Percentiles rank a stretch among this genome's conserved stretches.
Evolutionary conservation across 371 early-diverging fungal species (phyloP).

Genomic region (Fennellomyces sp.): DNA sequence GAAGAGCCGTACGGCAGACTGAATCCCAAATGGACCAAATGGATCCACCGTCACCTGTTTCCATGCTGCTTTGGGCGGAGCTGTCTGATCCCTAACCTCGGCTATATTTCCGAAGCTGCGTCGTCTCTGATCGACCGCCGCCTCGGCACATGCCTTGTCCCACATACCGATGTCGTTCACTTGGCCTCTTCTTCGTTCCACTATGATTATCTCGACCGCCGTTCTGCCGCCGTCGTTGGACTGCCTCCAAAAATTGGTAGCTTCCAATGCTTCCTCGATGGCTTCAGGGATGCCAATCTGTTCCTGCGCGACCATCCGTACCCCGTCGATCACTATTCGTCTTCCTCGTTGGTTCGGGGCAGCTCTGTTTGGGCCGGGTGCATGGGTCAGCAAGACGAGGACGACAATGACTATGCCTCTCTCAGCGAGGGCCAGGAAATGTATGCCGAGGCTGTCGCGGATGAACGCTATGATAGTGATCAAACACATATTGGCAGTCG

Average conservation of each 20-base stretch:
- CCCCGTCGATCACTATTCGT: conserved; percentile 20
- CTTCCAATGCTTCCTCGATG: conserved; percentile 85
- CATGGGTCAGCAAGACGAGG: conserved; percentile 20
- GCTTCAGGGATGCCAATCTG: conserved; percentile 81
- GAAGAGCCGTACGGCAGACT: conserved; percentile 92
- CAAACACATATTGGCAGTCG: conserved; percentile 5
- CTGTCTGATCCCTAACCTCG: conserved; percentile 87
- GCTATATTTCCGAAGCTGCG: conserved; percentile 88
- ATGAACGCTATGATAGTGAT: conserved; percentile 5
- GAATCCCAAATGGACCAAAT: conserved; percentile 95
- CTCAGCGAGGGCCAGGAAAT: background rate
- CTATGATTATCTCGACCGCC: conserved; percentile 66
- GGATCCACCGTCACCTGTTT: conserved; percentile 86
- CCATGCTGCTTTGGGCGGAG: conserved; percentile 92
- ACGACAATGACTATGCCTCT: background rate
- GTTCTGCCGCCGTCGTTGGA: conserved; percentile 37
- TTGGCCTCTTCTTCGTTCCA: conserved; percentile 80
- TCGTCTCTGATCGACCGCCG: conserved; percentile 81
- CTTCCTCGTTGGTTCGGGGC: conserved; percentile 12
- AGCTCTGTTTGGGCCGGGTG: conserved; percentile 42
- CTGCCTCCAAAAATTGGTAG: conserved; percentile 83
- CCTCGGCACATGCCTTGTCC: conserved; percentile 80
- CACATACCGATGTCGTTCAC: conserved; percentile 80
- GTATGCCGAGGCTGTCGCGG: background rate
- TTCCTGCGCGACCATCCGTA: conserved; percentile 76